Conservation (phyloP, 2,329 filamentous ascomycete genomes). For the Talaromyces islandicus region DNA sequence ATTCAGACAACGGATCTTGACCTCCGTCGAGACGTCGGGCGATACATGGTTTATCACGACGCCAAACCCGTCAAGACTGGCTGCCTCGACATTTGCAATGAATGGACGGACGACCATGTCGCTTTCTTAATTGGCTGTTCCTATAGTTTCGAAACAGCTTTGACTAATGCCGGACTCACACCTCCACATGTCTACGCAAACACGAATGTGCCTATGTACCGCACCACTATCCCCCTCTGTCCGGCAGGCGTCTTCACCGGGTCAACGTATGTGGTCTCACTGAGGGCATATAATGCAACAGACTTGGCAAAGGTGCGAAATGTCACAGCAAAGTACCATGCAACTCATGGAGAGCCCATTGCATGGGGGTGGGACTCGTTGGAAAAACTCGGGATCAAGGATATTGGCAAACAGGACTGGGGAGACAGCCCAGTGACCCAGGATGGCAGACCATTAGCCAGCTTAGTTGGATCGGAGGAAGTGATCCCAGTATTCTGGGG, state of each 20-base stretch:
- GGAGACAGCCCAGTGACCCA: constrained; percentile 41
- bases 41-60: constrained; percentile 50
- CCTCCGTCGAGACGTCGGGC: constrained; percentile 53
- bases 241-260: constrained; percentile 54
- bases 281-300: constrained; percentile 51
- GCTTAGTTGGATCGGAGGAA: constrained; percentile 28
- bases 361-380: constrained; percentile 60
- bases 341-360: constrained; percentile 59
- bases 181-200: constrained; percentile 46
- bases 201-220: constrained; percentile 58
- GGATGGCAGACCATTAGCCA: background rate
- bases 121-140: constrained; percentile 60
- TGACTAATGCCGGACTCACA: constrained; percentile 45
- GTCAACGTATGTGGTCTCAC: constrained; percentile 55
- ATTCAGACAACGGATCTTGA: constrained; percentile 38
- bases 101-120: constrained; percentile 56
- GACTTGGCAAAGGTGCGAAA: constrained; percentile 50
- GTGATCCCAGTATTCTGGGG: constrained; percentile 33
- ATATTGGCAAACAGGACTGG: constrained; percentile 52
- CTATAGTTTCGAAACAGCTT: constrained; percentile 57
- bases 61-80: constrained; percentile 30
- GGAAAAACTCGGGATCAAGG: constrained; percentile 46
- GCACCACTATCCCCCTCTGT: constrained; percentile 50
- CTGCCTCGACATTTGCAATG: constrained; percentile 36
- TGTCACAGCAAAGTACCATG: constrained; percentile 50